Evolutionary conservation across 305 asterid genomes (phyloP).

Genomic region (Fraxinus latifolia): DNA sequence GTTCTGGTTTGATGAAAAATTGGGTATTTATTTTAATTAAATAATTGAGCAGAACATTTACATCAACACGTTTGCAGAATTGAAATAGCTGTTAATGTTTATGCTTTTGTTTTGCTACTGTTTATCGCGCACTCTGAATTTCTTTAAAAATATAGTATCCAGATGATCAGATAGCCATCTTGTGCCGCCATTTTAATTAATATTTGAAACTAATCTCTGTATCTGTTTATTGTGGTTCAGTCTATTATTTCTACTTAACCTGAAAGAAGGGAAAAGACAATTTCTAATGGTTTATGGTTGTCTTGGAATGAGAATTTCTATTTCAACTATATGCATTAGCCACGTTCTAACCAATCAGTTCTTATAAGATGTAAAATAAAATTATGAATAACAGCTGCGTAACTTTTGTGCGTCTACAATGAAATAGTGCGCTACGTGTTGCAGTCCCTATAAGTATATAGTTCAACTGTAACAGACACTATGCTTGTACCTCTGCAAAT

Average conservation of each 20-base stretch:
- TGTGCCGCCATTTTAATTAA: not conserved
- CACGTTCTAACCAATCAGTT: constrained; percentile 6
- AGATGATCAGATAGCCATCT: not conserved
- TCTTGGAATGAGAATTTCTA: not conserved
- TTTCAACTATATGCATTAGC: constrained; percentile 4
- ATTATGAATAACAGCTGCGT: not conserved
- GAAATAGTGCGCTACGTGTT: not conserved
- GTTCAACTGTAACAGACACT: not conserved
- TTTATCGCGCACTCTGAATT: not conserved
- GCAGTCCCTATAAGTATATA: not conserved
- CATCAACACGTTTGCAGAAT: not conserved
- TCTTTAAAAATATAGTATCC: constrained; percentile 5
- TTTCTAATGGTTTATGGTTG: not conserved
- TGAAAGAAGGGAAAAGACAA: not conserved
- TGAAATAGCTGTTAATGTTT: constrained; percentile 5
- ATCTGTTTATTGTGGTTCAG: not conserved
- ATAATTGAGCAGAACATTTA: not conserved
- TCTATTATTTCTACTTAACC: not conserved
- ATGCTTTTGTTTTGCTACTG: not conserved
- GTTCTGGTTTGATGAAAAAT: constrained; percentile 22
- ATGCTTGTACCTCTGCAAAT: not conserved
- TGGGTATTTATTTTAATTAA: constrained; percentile 4
- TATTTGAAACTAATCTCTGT: not conserved
- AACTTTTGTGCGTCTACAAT: not conserved
- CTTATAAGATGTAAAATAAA: constrained; percentile 8